Percentiles rank a stretch among this genome's conserved stretches.
Evolutionary conservation across 2,329 filamentous ascomycete species (phyloP).

Genomic region (Fusarium brachygibbosum): DNA sequence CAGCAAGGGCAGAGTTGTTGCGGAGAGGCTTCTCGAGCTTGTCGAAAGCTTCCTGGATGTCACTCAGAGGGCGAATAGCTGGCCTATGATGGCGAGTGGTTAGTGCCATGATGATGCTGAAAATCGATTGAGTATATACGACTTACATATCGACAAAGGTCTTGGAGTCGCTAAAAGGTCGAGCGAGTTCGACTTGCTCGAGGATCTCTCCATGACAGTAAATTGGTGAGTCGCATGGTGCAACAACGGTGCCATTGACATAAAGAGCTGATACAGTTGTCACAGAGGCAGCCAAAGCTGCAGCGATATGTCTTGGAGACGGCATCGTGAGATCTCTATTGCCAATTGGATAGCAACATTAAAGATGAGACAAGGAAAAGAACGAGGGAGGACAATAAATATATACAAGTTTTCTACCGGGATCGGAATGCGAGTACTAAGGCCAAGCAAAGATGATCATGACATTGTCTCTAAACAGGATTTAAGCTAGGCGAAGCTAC

Average conservation of each 20-base stretch:
- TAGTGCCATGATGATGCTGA: conserved; percentile 28
- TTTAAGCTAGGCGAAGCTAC: background rate
- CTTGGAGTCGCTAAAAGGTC: conserved; percentile 76
- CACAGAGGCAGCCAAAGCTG: conserved; percentile 49
- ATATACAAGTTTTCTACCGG: conserved; percentile 6
- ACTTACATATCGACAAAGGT: conserved; percentile 77
- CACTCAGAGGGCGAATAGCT: conserved; percentile 68
- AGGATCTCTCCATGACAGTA: conserved; percentile 77
- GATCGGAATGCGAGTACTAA: conserved; percentile 4
- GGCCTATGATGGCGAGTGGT: conserved; percentile 59
- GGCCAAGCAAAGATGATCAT: conserved; percentile 35
- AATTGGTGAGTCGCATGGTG: conserved; percentile 75
- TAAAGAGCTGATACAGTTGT: conserved; percentile 63
- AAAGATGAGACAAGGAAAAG: background rate
- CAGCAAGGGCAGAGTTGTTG: conserved; percentile 73
- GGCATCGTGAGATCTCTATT: conserved; percentile 43
- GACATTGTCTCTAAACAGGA: conserved; percentile 36
- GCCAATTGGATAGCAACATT: conserved; percentile 6
- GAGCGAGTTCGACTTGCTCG: conserved; percentile 71
- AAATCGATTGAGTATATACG: background rate
- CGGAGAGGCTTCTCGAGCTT: conserved; percentile 70
- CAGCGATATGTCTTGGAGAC: conserved; percentile 44
- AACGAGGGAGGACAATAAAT: conserved; percentile 10
- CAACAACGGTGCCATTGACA: conserved; percentile 70
- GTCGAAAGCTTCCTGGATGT: conserved; percentile 73